These are phyloP conservation scores for Orbilia ellipsospora DNA, from an alignment of 2,329 filamentous ascomycete species.

Conservation along the genomic window DNA sequence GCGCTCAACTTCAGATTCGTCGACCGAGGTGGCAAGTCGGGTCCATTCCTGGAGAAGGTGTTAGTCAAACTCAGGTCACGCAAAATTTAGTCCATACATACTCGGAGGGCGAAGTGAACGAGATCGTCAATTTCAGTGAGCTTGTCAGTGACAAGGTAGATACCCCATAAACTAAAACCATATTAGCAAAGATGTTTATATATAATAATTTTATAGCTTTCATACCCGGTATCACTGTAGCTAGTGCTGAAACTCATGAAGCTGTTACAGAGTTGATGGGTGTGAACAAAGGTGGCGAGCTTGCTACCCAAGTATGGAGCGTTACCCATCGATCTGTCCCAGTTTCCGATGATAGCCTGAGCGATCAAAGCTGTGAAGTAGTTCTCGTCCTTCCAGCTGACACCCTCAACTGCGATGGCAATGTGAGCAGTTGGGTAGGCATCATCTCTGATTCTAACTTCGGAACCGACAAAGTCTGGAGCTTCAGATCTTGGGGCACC, in stretches of 20 bases:
- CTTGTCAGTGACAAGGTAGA: constrained; percentile 96
- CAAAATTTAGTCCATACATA: constrained; percentile 2
- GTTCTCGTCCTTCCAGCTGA: constrained; percentile 98
- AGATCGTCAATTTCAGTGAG: constrained; percentile 89
- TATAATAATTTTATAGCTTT: constrained; percentile 61
- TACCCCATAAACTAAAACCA: constrained; percentile 88
- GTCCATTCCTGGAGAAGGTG: constrained; percentile 77
- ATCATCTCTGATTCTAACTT: constrained; percentile 94
- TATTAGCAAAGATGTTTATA: constrained; percentile 28
- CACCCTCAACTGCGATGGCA: constrained; percentile 97
- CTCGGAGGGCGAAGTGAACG: constrained; percentile 93
- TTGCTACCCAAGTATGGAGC: constrained; percentile 98
- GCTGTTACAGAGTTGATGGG: constrained; percentile 96
- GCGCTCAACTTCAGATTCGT: constrained; percentile 91
- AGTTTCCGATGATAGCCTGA: constrained; percentile 99
- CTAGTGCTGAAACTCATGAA: constrained; percentile 99
- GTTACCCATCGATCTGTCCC: constrained; percentile 98
- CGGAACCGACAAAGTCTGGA: constrained; percentile 96
- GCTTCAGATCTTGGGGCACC: constrained; percentile 78
- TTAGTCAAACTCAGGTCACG: not conserved
- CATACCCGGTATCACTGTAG: constrained; percentile 97
- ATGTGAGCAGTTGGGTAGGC: constrained; percentile 97
- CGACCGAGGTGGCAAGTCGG: constrained; percentile 88
- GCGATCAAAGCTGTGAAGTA: constrained; percentile 98
- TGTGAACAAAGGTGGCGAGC: constrained; percentile 92